Evolutionary conservation across 2,329 filamentous ascomycete species (phyloP), one percentile per base, ranked within the genome.

Genomic region (Dactylellina drechsleri): DNA sequence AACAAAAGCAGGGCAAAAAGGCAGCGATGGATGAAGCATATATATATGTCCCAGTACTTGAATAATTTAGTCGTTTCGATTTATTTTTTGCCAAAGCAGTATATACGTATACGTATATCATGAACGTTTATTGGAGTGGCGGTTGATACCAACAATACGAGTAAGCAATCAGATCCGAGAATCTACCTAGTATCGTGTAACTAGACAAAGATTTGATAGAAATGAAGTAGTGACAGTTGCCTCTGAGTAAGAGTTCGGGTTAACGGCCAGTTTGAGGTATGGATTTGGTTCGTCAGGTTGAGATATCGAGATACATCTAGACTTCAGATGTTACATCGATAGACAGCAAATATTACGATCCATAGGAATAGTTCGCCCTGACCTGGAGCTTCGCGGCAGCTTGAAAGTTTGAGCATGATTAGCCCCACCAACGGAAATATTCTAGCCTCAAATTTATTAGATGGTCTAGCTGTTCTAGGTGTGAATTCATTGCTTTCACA

Each of bases 311-410:
- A 36, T 36, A 36, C 31, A 10, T 36, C 31, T 10, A 10, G 31
- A 36, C 10, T 36, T 36, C 31, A 36, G 31, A 36, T 36, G 31
- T 36, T 10, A 7, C 31, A 5, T 57, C 66, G 66, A 70, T 70
- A 58, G 31, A 36, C 60, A 64, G 41, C 50, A 40, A 70, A 70
- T 70, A n/a, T 15, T 43, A 62, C 66, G 66, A 70, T 70, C 58
- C 4, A 57, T 6, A 36, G 41, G 40, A 47, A 53, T 36, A 58
- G 43, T 43, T 70, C 62, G 66, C 58, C 66, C 43, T 57, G 58
- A 23, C 40, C 23, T 36, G 13, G 20, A 36, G 31, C 31, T 47
- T n/a, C 2, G 16, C 15, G 43, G 43, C 43, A 47, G 16, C 43
- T 47, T 47, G 4, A n/a, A 2, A 1, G 15, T 18, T 47, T 47